Conservation (phyloP, 192 early-diverging fungal genomes). For the Borealophlyctis nickersoniae region DNA sequence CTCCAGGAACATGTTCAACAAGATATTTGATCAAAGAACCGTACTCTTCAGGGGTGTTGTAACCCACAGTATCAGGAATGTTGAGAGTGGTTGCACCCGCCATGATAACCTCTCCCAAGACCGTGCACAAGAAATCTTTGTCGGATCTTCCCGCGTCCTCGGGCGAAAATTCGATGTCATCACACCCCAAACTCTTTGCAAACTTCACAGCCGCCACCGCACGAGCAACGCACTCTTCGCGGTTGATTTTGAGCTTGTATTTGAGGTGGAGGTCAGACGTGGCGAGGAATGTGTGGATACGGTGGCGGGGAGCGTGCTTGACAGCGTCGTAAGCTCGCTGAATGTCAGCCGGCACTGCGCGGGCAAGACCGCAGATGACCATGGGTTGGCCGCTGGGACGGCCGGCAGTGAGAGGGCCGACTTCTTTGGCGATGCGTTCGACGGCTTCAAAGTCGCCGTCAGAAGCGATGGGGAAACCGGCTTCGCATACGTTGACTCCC, state of each 20-base stretch:
- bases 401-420: constrained; percentile 80
- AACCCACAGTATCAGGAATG: constrained; percentile 98
- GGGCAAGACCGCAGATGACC: constrained; percentile 88
- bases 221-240: constrained; percentile 80
- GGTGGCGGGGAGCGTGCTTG: constrained; percentile 74
- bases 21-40: constrained; percentile 82
- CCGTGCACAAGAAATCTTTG: constrained; percentile 80
- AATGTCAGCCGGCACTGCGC: constrained; percentile 82
- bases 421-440: constrained; percentile 86
- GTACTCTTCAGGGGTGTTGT: constrained; percentile 89
- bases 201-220: constrained; percentile 77
- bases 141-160: constrained; percentile 94
- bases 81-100: constrained; percentile 95
- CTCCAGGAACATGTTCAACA: constrained; percentile 67
- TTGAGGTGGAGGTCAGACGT: constrained; percentile 95
- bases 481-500: constrained; percentile 94
- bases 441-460: constrained; percentile 95
- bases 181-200: constrained; percentile 71
- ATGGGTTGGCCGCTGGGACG: constrained; percentile 76
- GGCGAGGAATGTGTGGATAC: constrained; percentile 94
- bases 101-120: constrained; percentile 71
- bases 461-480: constrained; percentile 93
- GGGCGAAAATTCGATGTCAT: constrained; percentile 91
- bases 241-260: constrained; percentile 86
- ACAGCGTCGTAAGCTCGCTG: constrained; percentile 87